Conservation (phyloP, 1,284 basidiomycete genomes). For the Farysia itapuensis region DNA sequence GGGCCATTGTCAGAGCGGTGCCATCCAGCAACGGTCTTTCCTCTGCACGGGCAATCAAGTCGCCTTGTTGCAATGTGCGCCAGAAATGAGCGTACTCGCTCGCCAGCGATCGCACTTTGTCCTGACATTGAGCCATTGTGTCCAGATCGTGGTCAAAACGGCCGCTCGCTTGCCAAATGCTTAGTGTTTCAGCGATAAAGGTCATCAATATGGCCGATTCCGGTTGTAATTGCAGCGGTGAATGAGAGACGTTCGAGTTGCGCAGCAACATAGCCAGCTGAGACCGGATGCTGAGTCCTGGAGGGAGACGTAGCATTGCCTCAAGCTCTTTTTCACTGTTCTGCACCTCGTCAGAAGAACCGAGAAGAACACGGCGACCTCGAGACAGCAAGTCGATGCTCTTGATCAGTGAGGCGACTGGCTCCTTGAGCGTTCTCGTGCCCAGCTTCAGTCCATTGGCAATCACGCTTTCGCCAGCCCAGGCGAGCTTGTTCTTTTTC, state of each 20-base stretch:
- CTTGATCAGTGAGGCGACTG: constrained; percentile 20
- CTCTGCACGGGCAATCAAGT: constrained; percentile 17
- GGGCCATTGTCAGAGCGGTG: constrained; percentile 26
- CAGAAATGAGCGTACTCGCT: constrained; percentile 32
- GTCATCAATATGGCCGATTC: constrained; percentile 31
- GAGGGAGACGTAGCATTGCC: constrained; percentile 11
- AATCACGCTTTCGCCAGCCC: constrained; percentile 48
- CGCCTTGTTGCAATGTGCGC: constrained; percentile 14
- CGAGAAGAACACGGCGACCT: constrained; percentile 12
- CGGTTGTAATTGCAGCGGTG: constrained; percentile 19
- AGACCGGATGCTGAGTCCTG: constrained; percentile 15
- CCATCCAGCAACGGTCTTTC: constrained; percentile 49
- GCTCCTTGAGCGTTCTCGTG: constrained; percentile 45
- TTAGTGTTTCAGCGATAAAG: constrained; percentile 26
- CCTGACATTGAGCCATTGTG: constrained; percentile 2
- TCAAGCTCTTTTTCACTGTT: constrained; percentile 8
- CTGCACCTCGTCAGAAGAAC: too few species aligned
- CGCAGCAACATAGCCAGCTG: constrained; percentile 39
- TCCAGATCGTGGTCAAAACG: constrained; percentile 5
- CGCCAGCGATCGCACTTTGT: constrained; percentile 7
- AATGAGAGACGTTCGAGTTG: constrained; percentile 19
- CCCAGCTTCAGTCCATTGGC: constrained; percentile 54
- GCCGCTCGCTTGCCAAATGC: constrained; percentile 4
- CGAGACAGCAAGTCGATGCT: constrained; percentile 19
- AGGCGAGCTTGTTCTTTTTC: constrained; percentile 44